Percentiles rank a stretch among this genome's conserved stretches.
Conservation (phyloP, 108 stramenopile species). For the Skeletonema grethae region DNA sequence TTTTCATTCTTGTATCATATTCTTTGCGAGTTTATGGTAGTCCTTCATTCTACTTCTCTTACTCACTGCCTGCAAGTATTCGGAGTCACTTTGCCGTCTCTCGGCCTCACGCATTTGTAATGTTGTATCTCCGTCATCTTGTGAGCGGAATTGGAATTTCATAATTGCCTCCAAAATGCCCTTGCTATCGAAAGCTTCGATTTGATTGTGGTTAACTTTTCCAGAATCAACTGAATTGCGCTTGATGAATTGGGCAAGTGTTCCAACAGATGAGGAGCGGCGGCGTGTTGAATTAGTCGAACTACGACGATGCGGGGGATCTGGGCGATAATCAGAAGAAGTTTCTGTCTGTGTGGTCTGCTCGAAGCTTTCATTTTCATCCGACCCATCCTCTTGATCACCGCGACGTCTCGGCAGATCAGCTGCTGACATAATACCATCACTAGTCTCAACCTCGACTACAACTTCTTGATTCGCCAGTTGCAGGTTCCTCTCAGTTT, state of each 20-base stretch:
- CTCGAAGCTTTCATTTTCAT: neutral
- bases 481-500: constrained; percentile 6
- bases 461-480: neutral
- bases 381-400: neutral
- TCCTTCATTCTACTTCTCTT: constrained; percentile 36
- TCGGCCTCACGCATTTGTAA: constrained; percentile 13
- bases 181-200: neutral
- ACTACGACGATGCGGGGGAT: constrained; percentile 3
- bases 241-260: constrained; percentile 7
- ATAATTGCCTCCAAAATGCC: constrained; percentile 26
- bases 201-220: neutral
- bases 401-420: neutral
- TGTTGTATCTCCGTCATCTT: neutral
- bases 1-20: neutral
- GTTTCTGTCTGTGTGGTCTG: neutral
- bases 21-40: constrained; percentile 7
- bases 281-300: constrained; percentile 8
- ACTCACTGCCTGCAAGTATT: constrained; percentile 8
- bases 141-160: constrained; percentile 16
- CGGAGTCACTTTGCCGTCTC: constrained; percentile 16
- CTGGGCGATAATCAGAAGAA: constrained; percentile 18
- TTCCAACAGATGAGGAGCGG: constrained; percentile 12
- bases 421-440: neutral
- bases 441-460: neutral
- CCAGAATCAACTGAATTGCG: neutral